These are phyloP conservation scores for Aspergillus incahuasiensis DNA, from an alignment of 495 filamentous ascomycete genomes.

Conservation along the genomic window DNA sequence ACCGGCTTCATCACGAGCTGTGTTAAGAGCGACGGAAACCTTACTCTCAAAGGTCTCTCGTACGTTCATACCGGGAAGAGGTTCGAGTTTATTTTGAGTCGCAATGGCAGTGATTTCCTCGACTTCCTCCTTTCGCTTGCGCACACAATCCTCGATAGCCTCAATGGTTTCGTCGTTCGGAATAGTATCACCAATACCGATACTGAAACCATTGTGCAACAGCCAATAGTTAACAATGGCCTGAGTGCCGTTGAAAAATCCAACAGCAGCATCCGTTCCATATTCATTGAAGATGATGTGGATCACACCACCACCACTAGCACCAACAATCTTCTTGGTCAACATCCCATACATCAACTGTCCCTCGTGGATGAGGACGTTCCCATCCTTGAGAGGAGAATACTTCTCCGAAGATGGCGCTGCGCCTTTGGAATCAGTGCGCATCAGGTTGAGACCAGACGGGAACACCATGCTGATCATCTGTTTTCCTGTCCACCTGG, in stretches of 20 bases:
- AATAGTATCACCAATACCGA: slow-evolving; percentile 98
- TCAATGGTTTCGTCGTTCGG: slow-evolving; percentile 77
- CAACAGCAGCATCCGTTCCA: slow-evolving; percentile 74
- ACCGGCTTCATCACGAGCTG: slow-evolving; percentile 92
- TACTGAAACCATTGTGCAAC: slow-evolving; percentile 95
- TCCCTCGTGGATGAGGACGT: slow-evolving; percentile 76
- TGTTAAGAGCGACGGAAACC: slow-evolving; percentile 89
- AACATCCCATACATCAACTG: slow-evolving; percentile 87
- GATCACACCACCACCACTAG: slow-evolving; percentile 78
- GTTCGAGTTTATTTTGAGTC: slow-evolving; percentile 78
- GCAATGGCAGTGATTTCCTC: slow-evolving; percentile 65
- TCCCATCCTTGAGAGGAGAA: slow-evolving; percentile 70
- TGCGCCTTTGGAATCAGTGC: slow-evolving; percentile 49
- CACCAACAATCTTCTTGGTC: slow-evolving; percentile 91
- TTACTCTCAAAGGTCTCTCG: slow-evolving; percentile 97
- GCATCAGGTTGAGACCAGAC: slow-evolving; percentile 72
- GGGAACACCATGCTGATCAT: slow-evolving; percentile 92
- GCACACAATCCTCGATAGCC: slow-evolving; percentile 75
- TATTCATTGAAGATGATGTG: slow-evolving; percentile 97
- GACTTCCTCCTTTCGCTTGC: slow-evolving; percentile 75
- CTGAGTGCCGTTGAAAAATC: slow-evolving; percentile 93
- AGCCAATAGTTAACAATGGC: slow-evolving; percentile 95
- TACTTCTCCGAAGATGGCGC: slow-evolving; percentile 50
- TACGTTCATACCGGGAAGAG: slow-evolving; percentile 93
- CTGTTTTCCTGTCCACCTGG: slow-evolving; percentile 98